A percentile compares a stretch with the other conserved stretches of the same genome.
Evolutionary conservation across 2,329 filamentous ascomycete species (phyloP).

Genomic region (Cyphellophora europaea): DNA sequence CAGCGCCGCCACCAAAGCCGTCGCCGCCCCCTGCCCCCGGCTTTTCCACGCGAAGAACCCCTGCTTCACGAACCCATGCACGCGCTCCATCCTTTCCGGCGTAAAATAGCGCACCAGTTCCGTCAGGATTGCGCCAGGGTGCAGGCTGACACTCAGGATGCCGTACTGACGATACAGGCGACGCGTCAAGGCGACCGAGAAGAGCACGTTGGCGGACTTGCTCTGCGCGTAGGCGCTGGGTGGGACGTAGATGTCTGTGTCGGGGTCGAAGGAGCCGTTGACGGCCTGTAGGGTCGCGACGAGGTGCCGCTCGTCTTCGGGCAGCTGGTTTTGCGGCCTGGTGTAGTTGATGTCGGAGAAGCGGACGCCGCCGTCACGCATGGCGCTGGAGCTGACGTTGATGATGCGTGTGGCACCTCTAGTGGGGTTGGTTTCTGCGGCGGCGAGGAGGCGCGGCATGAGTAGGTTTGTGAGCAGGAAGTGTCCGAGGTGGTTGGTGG

Average conservation of each 20-base stretch:
- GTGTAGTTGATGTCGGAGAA: constrained; percentile 26
- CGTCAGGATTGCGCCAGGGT: constrained; percentile 25
- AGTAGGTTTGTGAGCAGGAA: constrained; percentile 32
- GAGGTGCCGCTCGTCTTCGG: constrained; percentile 11
- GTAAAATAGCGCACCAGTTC: constrained; percentile 13
- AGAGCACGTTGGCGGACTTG: constrained; percentile 39
- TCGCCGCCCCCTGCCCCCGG: constrained; percentile 31
- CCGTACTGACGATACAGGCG: constrained; percentile 18
- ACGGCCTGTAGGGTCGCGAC: constrained; percentile 1
- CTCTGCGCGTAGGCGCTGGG: constrained; percentile 34
- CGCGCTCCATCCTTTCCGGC: constrained; percentile 15
- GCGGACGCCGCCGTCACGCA: constrained; percentile 22
- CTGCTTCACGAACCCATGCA: constrained; percentile 2
- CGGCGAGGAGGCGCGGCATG: constrained; percentile 24
- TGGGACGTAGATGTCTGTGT: constrained; percentile 21
- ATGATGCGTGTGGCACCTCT: constrained; percentile 18
- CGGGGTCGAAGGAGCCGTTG: constrained; percentile 1
- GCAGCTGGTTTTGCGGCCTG: constrained; percentile 13
- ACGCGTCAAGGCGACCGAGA: constrained; percentile 27
- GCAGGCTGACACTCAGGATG: constrained; percentile 28
- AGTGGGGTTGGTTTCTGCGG: constrained; percentile 10
- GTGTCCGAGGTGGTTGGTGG: constrained; percentile 28
- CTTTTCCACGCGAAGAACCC: constrained; percentile 20
- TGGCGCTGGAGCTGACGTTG: constrained; percentile 20
- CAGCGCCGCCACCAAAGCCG: constrained; percentile 33